Base-by-base conservation (phyloP, 2,329 filamentous ascomycete species). In the Aureobasidium sp. region DNA sequence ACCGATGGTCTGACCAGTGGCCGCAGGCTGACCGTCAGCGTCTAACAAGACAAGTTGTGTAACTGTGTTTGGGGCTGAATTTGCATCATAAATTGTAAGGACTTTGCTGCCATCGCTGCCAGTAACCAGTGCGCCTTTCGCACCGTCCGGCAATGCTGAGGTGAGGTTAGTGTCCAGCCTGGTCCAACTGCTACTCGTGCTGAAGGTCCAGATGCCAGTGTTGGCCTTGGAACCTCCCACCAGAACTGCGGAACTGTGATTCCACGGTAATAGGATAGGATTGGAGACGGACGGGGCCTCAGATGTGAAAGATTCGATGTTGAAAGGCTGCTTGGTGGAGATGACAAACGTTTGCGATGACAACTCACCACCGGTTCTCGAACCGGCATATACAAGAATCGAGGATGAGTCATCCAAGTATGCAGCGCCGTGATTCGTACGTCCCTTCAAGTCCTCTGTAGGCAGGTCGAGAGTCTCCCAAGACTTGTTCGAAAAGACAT, bases 371-470 rank as follows among this genome's bases (percentile, higher is more conserved):
- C 83, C 83, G 65, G 85, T 82, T 67, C 86, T 84, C 17, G 81
- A 84, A 47, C 93, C 93, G 33, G 86, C 89, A 70, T 92, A 96
- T 27, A 96, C 80, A 25, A 96, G 74, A 59, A 97, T 88, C 4
- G 84, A 81, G 60, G 89, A 81, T 17, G 84, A 82, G 23, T 81
- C 80, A 63, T 84, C 81, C 58, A 97, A 77, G 70, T 91, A 96
- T 19, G 83, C 81, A 13, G 88, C 87, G 65, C 84, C 86, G 72
- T 97, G 93, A 66, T 86, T 83, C 61, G 84, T 77, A 61, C 90
- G 84, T 68, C 90, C 84, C 69, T 88, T 80, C 50, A 87, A 81
- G 47, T 86, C 82, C 37, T 74, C 71, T 33, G 76, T 75, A 17
- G 73, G 71, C 4, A 79, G 76, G 13, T 70, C 70, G 40, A 87